phyloP scores from a whole-genome alignment of 148 eudicot species.

The Gaultheria prostrata region DNA sequence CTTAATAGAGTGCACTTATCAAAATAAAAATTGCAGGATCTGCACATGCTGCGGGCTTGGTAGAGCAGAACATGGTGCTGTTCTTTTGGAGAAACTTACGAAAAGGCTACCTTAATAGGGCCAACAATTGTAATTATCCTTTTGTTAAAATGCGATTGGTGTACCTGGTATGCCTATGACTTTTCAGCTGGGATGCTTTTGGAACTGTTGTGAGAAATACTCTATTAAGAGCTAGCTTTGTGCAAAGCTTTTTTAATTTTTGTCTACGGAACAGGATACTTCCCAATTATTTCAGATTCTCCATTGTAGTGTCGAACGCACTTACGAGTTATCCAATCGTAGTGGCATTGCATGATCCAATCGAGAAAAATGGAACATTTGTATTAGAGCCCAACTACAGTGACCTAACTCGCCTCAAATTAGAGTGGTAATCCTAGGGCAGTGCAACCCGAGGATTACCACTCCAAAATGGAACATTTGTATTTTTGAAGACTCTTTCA shows the following conservation, averaged over 20 bases:
- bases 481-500: too few species aligned
- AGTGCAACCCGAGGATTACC: too few species aligned
- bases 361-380: too few species aligned
- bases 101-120: background rate
- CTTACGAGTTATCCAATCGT: too few species aligned
- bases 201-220: background rate
- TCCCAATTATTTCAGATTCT: background rate
- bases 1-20: background rate
- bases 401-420: too few species aligned
- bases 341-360: too few species aligned
- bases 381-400: too few species aligned
- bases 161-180: background rate
- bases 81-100: background rate
- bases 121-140: background rate
- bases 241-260: background rate
- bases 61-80: background rate
- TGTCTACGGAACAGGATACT: background rate
- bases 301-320: background rate
- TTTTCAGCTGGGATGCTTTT: background rate
- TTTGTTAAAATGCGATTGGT: background rate
- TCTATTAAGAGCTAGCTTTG: background rate
- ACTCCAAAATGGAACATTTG: too few species aligned
- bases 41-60: background rate
- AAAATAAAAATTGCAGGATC: constrained; percentile 9
- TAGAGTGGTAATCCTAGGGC: too few species aligned